Evolutionary conservation across 1,284 basidiomycete species (phyloP).

Genomic region (Naganishia cerealis): DNA sequence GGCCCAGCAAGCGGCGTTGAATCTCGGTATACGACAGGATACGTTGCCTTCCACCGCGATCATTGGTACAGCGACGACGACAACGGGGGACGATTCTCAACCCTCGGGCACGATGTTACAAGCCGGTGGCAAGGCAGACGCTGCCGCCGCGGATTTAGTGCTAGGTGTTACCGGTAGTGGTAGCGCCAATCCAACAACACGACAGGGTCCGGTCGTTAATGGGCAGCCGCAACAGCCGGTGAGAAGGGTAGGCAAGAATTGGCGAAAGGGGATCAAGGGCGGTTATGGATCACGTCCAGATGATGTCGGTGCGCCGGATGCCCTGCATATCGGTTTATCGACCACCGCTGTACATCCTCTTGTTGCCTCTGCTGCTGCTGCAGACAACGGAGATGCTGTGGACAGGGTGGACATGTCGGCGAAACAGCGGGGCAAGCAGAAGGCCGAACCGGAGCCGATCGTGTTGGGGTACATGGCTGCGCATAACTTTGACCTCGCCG

Average conservation of each 20-base stretch:
- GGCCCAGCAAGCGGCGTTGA: conserved; percentile 49
- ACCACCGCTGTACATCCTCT: conserved; percentile 7
- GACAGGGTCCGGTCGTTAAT: conserved; percentile 18
- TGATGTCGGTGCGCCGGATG: conserved; percentile 22
- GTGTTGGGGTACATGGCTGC: conserved; percentile 32
- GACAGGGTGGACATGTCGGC: background rate
- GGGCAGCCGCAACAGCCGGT: background rate
- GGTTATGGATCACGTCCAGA: background rate
- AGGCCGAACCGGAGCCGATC: conserved; percentile 26
- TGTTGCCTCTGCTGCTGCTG: background rate
- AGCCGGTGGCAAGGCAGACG: conserved; percentile 21
- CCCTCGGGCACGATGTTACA: conserved; percentile 6
- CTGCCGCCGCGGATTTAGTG: background rate
- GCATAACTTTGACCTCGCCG: conserved; percentile 33
- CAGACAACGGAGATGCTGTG: background rate
- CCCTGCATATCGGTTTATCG: conserved; percentile 21
- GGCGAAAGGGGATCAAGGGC: conserved; percentile 9
- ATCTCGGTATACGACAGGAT: conserved; percentile 45
- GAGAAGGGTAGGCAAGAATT: conserved; percentile 3
- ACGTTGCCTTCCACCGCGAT: conserved; percentile 44
- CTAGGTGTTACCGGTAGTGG: background rate
- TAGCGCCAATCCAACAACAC: conserved; percentile 27
- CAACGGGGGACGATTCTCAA: background rate
- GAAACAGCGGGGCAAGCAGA: conserved; percentile 7
- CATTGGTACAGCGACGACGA: conserved; percentile 7